These are phyloP conservation scores for Salvia sclarea DNA, from an alignment of 305 asterid genomes.

Conservation along the genomic window DNA sequence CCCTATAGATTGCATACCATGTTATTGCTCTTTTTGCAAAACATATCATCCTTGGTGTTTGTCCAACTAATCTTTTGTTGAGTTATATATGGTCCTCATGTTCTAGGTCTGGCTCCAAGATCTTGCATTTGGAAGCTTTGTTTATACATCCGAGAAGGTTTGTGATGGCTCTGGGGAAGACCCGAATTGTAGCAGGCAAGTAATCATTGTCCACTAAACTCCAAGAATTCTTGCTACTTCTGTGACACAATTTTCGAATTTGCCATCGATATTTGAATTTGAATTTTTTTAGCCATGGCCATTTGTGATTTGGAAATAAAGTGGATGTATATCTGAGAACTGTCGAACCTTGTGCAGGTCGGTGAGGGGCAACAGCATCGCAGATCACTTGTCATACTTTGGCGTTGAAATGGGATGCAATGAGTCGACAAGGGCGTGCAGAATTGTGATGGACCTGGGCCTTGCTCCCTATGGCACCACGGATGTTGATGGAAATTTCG, in stretches of 20 bases:
- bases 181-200: slow-evolving; percentile 93
- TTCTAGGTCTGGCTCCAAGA: slow-evolving; percentile 83
- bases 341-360: slow-evolving; percentile 54
- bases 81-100: slow-evolving; percentile 24
- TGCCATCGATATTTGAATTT: neutral
- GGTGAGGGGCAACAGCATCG: slow-evolving; percentile 80
- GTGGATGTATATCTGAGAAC: slow-evolving; percentile 7
- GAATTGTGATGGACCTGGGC: slow-evolving; percentile 57
- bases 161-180: slow-evolving; percentile 98
- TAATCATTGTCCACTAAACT: slow-evolving; percentile 3
- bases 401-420: slow-evolving; percentile 82
- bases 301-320: neutral
- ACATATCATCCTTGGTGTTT: slow-evolving; percentile 15
- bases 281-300: neutral
- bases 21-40: neutral
- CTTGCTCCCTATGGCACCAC: slow-evolving; percentile 44
- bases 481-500: slow-evolving; percentile 66
- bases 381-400: slow-evolving; percentile 73
- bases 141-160: slow-evolving; percentile 60
- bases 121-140: slow-evolving; percentile 54
- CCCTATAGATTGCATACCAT: neutral
- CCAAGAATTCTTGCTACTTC: neutral
- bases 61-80: slow-evolving; percentile 17
- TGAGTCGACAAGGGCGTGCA: slow-evolving; percentile 50
- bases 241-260: neutral